A percentile compares a stretch with the other conserved stretches of the same genome.
phyloP scores from a whole-genome alignment of 2,329 filamentous ascomycete genomes.

The Byssoonygena ceratinophila region DNA sequence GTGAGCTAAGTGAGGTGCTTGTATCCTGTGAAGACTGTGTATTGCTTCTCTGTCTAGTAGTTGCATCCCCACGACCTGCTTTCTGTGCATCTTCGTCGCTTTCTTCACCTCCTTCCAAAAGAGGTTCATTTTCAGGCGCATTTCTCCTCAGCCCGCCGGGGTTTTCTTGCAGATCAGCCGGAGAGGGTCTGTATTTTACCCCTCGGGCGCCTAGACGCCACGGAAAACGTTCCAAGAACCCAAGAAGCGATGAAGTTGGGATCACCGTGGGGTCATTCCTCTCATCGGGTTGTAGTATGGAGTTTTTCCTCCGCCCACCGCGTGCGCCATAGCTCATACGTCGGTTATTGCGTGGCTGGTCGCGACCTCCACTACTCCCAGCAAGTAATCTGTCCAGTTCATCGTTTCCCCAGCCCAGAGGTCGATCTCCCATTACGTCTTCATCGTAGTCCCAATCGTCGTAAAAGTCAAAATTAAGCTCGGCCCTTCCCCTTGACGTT shows the following conservation, averaged over 20 bases:
- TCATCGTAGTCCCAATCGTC: slow-evolving; percentile 81
- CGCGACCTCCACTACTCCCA: slow-evolving; percentile 44
- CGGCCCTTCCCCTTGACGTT: slow-evolving; percentile 51
- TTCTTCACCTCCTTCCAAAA: slow-evolving; percentile 55
- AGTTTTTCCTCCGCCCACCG: slow-evolving; percentile 49
- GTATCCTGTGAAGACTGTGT: slow-evolving; percentile 73
- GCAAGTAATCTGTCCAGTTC: slow-evolving; percentile 76
- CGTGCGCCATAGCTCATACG: slow-evolving; percentile 81
- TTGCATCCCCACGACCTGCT: slow-evolving; percentile 26
- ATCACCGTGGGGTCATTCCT: slow-evolving; percentile 73
- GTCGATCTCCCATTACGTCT: slow-evolving; percentile 40
- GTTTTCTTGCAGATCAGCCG: slow-evolving; percentile 80
- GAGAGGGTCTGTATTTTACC: slow-evolving; percentile 78
- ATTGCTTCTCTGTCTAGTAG: slow-evolving; percentile 52
- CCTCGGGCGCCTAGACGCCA: slow-evolving; percentile 72
- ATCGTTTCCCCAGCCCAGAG: slow-evolving; percentile 68
- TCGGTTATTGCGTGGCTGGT: slow-evolving; percentile 60
- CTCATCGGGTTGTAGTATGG: slow-evolving; percentile 40
- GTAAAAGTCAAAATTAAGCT: slow-evolving; percentile 92
- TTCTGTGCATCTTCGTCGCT: slow-evolving; percentile 25
- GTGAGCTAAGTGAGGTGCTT: slow-evolving; percentile 72
- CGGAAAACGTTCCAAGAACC: slow-evolving; percentile 72
- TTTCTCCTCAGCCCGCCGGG: slow-evolving; percentile 47
- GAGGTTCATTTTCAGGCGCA: slow-evolving; percentile 53
- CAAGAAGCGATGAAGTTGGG: slow-evolving; percentile 71